Conservation (phyloP, 148 eudicot genomes). For the Dysphania ambrosioides region DNA sequence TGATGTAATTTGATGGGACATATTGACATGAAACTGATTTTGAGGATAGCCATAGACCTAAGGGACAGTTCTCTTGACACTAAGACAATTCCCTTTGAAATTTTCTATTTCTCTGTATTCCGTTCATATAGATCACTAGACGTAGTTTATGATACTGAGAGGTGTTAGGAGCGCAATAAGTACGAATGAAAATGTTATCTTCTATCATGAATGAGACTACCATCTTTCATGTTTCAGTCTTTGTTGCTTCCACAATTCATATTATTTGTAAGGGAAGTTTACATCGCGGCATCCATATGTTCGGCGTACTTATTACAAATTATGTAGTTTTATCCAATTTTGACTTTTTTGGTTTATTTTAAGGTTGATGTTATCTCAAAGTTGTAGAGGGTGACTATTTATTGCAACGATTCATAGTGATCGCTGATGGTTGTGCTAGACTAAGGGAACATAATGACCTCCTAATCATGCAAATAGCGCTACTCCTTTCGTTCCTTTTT, state of each 20-base stretch:
- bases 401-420: not conserved
- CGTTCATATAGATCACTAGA: conserved; percentile 7
- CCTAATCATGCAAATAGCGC: not conserved
- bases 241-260: conserved; percentile 15
- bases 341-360: conserved; percentile 1
- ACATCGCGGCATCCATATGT: conserved; percentile 18
- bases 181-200: conserved; percentile 8
- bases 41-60: conserved; percentile 22
- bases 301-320: conserved; percentile 7
- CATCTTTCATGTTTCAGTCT: not conserved
- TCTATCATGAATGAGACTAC: not conserved
- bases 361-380: not conserved
- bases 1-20: conserved; percentile 33
- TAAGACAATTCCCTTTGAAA: conserved; percentile 22
- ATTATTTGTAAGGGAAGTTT: conserved; percentile 6
- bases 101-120: conserved; percentile 5
- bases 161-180: conserved; percentile 18
- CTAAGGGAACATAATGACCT: conserved; percentile 9
- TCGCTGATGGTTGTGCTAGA: conserved; percentile 11
- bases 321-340: not conserved
- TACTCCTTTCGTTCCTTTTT: no score
- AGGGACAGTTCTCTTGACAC: conserved; percentile 20
- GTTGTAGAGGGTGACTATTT: not conserved
- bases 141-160: conserved; percentile 12
- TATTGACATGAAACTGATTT: conserved; percentile 22